phyloP scores from a whole-genome alignment of 179 eudicot genomes.

The Monotropa hypopitys region DNA sequence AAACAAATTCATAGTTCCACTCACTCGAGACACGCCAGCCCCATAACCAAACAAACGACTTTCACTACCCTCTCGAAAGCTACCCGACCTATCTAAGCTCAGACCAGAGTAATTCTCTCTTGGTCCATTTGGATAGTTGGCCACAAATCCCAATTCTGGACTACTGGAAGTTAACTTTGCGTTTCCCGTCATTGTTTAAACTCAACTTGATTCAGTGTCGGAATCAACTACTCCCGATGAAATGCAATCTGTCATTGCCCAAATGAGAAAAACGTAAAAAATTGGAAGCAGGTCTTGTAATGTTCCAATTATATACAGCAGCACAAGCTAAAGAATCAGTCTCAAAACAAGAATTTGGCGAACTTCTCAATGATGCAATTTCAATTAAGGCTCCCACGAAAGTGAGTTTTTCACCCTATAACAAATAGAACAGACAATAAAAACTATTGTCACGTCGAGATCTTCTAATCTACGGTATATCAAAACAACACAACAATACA shows the following conservation, averaged over 20 bases:
- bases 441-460: not conserved
- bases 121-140: constrained; percentile 46
- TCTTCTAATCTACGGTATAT: too few species aligned
- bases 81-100: constrained; percentile 63
- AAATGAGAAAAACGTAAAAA: not conserved
- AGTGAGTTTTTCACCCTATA: not conserved
- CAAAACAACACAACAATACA: not conserved
- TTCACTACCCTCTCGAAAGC: constrained; percentile 66
- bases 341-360: not conserved
- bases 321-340: not conserved
- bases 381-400: not conserved
- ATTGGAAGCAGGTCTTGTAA: not conserved
- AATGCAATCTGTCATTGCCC: constrained; percentile 6
- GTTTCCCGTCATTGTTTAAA: constrained; percentile 59
- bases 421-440: not conserved
- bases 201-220: not conserved
- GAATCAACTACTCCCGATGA: constrained; percentile 1
- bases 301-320: not conserved
- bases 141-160: constrained; percentile 47
- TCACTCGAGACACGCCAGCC: constrained; percentile 30
- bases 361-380: not conserved
- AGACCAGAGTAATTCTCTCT: constrained; percentile 42
- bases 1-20: constrained; percentile 23
- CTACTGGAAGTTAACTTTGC: constrained; percentile 50
- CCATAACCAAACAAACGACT: constrained; percentile 45